Base-by-base conservation (phyloP, 148 eudicot species). In the Vaccinium myrtillus region DNA sequence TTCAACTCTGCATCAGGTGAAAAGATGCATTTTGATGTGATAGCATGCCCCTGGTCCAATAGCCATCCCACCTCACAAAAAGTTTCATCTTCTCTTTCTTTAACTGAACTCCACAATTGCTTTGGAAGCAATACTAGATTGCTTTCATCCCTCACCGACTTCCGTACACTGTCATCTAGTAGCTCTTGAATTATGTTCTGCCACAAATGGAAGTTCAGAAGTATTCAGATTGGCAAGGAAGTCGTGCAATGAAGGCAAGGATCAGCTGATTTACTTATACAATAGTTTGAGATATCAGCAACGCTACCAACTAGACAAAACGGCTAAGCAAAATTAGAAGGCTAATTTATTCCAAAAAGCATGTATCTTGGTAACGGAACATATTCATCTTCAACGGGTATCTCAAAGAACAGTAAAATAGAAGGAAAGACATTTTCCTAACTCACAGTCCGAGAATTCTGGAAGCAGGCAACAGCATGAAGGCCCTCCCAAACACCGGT, bases 41-140 rank as follows among this genome's bases (percentile, higher is more conserved):
- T 86, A 80, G 95, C 92, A 48, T 84, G 87, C 36, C 95, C 96
- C 6, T 86, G 82, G 73, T 90, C 93, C 79, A 95, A 83, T 83
- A 97, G 83, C 98, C 99, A 94, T 75, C 99, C 99, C 27, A 87
- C 95, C 88, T 95, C 96, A 67, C 89, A 94, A 89, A 87, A 88
- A 77, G 89, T 94, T 85, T 88, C 94, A 63, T 88, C 85, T 27
- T 85, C 94, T 23, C 76, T 79, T 83, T 87, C 90, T 75, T 85
- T 87, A 50, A 94, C 53, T 12, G 98, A 95, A 88, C 94, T 92
- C 98, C 99, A 97, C 58, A 97, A 83, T 51, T 93, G 92, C 82
- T 91, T 90, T 3, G 99, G 98, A 25, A 97, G 92, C 82, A 90
- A 56, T 63, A 93, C 83, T 50, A 93, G 84, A 81, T 86, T 86